Evolutionary conservation across 768 basidiomycete genomes (phyloP), one percentile per base, ranked within the genome.

Genomic region (Leccinum disarticulatum): DNA sequence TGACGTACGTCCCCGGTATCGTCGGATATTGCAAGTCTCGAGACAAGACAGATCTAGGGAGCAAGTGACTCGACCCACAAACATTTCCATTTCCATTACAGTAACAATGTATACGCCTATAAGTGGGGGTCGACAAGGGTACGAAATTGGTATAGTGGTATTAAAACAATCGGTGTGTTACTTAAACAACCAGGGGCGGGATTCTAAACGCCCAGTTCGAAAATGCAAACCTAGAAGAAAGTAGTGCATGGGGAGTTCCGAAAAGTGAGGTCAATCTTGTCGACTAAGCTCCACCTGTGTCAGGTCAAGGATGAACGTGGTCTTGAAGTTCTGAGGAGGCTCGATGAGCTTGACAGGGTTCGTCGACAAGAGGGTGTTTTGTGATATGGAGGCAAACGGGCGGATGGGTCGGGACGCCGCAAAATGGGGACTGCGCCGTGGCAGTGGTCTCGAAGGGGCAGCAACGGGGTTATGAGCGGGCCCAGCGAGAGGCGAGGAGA

Each of bases 211-310:
- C 41, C 35, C 51, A 66, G 38, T 51, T 60, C 56, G 41, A 25
- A 49, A 56, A 54, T 35, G 48, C 43, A 41, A 19, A 5, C 56
- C 62, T 41, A 17, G 36, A 25, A 31, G 15, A 22, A 53, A 49
- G 27, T 10, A 17, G 19, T 38, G 25, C 47, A 47, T 13, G 14
- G 13, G 31, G 64, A 7, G 41, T 43, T 46, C 43, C 43, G 43
- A 22, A 7, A 10, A 27, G 38, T 4, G 1, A 46, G 35, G 47
- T 77, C 69, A 83, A 64, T 83, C 81, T 74, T 86, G 87, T 67
- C 90, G 79, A 73, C 89, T 83, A 71, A 94, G 81, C 72, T 94
- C 91, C 8, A 84, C 90, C 71, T 91, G 91, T 0, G 91, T 92
- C 58, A 94, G 80, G 73, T 93, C 82, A 55, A 94, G 84, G 61